A percentile compares a stretch with the other conserved stretches of the same genome.
Evolutionary conservation across 2,329 filamentous ascomycete species (phyloP).

Genomic region (Penicillium sp.): DNA sequence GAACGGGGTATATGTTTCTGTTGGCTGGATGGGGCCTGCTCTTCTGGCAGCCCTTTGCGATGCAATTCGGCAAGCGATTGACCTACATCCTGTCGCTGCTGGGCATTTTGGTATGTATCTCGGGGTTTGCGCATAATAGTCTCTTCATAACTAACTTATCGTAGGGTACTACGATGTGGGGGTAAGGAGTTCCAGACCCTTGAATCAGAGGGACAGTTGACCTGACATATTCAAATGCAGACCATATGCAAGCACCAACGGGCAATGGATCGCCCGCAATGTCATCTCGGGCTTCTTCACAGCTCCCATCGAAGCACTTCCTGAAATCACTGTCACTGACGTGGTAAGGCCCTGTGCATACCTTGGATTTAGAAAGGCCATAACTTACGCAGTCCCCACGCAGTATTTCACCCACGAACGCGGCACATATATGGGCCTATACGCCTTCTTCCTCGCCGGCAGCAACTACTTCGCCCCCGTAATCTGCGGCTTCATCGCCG

Average conservation of each 20-base stretch:
- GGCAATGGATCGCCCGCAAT: constrained; percentile 44
- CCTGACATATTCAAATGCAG: constrained; percentile 15
- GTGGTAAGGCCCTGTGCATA: constrained; percentile 32
- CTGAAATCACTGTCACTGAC: constrained; percentile 45
- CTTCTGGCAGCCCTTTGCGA: constrained; percentile 51
- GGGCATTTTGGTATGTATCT: constrained; percentile 33
- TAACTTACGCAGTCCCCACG: neutral
- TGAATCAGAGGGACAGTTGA: neutral
- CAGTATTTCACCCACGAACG: constrained; percentile 48
- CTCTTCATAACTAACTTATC: neutral
- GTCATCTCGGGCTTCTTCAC: constrained; percentile 43
- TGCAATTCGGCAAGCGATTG: constrained; percentile 46
- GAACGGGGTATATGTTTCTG: constrained; percentile 46
- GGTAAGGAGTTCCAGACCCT: constrained; percentile 22
- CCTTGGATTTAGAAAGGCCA: neutral
- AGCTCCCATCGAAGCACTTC: constrained; percentile 45
- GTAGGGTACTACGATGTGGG: constrained; percentile 34
- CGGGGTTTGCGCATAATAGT: neutral
- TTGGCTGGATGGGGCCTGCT: constrained; percentile 49
- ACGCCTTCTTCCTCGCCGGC: constrained; percentile 43
- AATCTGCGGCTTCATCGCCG: constrained; percentile 50
- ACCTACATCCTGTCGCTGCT: constrained; percentile 37
- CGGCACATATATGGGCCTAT: constrained; percentile 44
- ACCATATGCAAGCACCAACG: constrained; percentile 34
- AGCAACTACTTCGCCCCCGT: constrained; percentile 49